A percentile compares a stretch with the other conserved stretches of the same genome.
Conservation (phyloP, 441 rosid genomes). For the Mallotus japonicus region DNA sequence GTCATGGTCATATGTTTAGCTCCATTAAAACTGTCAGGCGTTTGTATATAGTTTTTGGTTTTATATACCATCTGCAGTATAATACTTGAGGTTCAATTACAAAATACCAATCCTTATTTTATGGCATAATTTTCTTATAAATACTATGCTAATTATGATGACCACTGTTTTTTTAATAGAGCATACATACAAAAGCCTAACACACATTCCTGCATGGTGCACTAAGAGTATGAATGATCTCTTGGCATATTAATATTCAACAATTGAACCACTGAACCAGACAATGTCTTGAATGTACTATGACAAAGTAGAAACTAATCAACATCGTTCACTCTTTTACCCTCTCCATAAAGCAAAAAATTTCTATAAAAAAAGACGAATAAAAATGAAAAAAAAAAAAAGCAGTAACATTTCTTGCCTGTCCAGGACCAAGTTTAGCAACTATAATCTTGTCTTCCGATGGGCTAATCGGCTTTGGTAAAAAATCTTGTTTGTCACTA, state of each 20-base stretch:
- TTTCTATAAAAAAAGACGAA: neutral
- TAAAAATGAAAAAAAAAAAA: neutral
- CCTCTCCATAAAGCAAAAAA: neutral
- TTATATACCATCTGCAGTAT: neutral
- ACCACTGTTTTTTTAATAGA: neutral
- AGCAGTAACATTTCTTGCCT: slow-evolving; percentile 39
- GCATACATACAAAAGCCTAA: neutral
- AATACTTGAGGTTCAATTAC: neutral
- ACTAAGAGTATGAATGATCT: neutral
- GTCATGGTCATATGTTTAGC: neutral
- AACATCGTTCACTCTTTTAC: neutral
- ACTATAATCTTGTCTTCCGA: slow-evolving; percentile 49
- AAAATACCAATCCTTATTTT: neutral
- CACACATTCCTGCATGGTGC: neutral
- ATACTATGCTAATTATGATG: neutral
- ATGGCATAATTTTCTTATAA: neutral
- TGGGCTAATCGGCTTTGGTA: slow-evolving; percentile 57
- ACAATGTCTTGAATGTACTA: neutral
- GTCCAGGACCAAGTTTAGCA: slow-evolving; percentile 87
- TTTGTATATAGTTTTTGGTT: neutral
- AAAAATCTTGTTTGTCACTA: slow-evolving; percentile 57
- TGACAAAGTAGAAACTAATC: neutral
- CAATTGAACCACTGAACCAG: neutral
- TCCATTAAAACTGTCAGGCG: neutral
- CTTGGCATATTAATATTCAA: neutral